Percentiles rank a stretch among this genome's conserved stretches.
phyloP scores from a whole-genome alignment of 305 asterid genomes.

The Fraxinus latifolia region DNA sequence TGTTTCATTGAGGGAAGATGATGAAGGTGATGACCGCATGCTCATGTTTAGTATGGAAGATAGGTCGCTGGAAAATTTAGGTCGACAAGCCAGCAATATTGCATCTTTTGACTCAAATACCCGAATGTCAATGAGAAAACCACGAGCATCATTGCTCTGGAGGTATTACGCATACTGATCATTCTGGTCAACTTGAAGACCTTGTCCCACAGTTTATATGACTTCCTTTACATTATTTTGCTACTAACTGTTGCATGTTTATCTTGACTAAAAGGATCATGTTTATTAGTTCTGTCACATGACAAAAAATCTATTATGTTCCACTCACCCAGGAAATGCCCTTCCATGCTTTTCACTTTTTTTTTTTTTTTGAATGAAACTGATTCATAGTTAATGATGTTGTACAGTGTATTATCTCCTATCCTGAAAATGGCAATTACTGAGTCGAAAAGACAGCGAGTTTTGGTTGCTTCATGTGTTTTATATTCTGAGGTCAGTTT shows the following conservation, averaged over 20 bases:
- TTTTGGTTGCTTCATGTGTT: slow-evolving; percentile 91
- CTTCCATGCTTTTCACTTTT: slow-evolving; percentile 23
- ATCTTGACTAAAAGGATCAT: slow-evolving; percentile 3
- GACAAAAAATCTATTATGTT: slow-evolving; percentile 20
- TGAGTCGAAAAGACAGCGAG: slow-evolving; percentile 94
- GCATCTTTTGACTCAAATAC: slow-evolving; percentile 52
- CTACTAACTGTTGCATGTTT: background rate
- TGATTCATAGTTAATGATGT: slow-evolving; percentile 31
- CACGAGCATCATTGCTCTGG: slow-evolving; percentile 92
- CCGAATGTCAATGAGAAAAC: slow-evolving; percentile 73
- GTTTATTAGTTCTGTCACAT: slow-evolving; percentile 20
- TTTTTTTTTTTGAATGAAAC: slow-evolving; percentile 21
- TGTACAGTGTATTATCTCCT: slow-evolving; percentile 90
- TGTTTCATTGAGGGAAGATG: slow-evolving; percentile 89
- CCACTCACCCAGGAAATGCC: slow-evolving; percentile 23
- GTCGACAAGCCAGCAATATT: slow-evolving; percentile 45
- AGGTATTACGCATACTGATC: slow-evolving; percentile 55
- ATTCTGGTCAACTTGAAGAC: slow-evolving; percentile 18
- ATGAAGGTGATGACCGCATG: slow-evolving; percentile 77
- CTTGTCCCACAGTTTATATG: slow-evolving; percentile 14
- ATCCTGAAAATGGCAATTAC: slow-evolving; percentile 88
- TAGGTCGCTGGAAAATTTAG: slow-evolving; percentile 45
- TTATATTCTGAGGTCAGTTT: slow-evolving; percentile 89
- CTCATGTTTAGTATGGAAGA: slow-evolving; percentile 56
- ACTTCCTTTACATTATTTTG: slow-evolving; percentile 2